phyloP scores from a whole-genome alignment of 768 basidiomycete genomes.

The Butyriboletus loyo region DNA sequence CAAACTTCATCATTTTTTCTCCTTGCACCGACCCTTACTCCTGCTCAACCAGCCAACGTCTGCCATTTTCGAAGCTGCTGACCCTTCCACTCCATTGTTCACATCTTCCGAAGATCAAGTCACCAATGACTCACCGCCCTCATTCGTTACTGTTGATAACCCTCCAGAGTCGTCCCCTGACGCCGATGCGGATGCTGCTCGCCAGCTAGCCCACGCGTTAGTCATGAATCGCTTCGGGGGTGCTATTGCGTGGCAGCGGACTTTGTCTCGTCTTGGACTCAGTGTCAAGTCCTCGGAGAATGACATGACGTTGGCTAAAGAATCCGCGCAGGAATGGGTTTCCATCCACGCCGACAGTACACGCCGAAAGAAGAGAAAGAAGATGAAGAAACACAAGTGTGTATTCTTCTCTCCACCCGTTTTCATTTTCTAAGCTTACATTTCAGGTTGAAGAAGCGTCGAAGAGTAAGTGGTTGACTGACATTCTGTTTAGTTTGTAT shows the following conservation, averaged over 20 bases:
- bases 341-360: constrained; percentile 74
- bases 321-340: constrained; percentile 58
- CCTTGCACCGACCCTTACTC: constrained; percentile 75
- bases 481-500: neutral
- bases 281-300: constrained; percentile 48
- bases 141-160: constrained; percentile 37
- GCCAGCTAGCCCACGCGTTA: constrained; percentile 72
- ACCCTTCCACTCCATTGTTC: constrained; percentile 19
- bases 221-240: constrained; percentile 65
- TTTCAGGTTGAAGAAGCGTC: constrained; percentile 80
- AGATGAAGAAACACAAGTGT: constrained; percentile 98
- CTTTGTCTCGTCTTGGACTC: constrained; percentile 63
- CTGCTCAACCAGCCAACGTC: constrained; percentile 61
- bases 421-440: constrained; percentile 7
- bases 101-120: constrained; percentile 18
- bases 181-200: constrained; percentile 75
- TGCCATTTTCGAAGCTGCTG: constrained; percentile 45
- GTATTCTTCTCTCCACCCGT: constrained; percentile 29
- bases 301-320: constrained; percentile 49
- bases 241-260: constrained; percentile 64
- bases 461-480: constrained; percentile 60
- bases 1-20: constrained; percentile 82
- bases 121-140: constrained; percentile 26
- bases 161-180: constrained; percentile 54
- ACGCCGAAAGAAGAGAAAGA: constrained; percentile 83